Percentiles rank a stretch among this genome's conserved stretches.
Evolutionary conservation across 2,329 filamentous ascomycete species (phyloP).

Genomic region (Fusarium longipes): DNA sequence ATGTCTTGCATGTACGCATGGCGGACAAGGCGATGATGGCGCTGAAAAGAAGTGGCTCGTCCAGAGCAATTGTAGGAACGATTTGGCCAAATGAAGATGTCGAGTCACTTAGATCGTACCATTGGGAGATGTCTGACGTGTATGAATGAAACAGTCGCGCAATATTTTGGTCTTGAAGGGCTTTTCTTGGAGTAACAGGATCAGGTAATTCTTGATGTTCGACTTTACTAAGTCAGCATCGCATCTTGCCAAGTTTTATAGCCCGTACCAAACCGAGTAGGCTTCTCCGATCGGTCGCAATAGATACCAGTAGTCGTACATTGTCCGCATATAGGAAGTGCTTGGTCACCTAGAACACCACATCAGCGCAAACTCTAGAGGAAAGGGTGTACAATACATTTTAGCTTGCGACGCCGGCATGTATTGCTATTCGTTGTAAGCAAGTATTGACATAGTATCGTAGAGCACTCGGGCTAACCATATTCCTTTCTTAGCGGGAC

Average conservation of each 20-base stretch:
- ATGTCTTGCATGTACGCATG: conserved; percentile 53
- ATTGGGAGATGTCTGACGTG: conserved; percentile 53
- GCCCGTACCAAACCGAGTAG: conserved; percentile 22
- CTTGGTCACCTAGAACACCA: conserved; percentile 47
- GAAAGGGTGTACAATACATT: conserved; percentile 41
- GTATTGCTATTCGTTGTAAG: conserved; percentile 47
- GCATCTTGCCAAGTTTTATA: neutral
- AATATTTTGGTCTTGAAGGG: conserved; percentile 48
- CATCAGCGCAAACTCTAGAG: neutral
- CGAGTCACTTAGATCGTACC: conserved; percentile 61
- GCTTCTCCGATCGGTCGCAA: conserved; percentile 49
- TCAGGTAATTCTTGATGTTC: conserved; percentile 17
- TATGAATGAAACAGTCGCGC: conserved; percentile 56
- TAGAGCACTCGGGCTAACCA: conserved; percentile 7
- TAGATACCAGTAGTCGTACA: conserved; percentile 50
- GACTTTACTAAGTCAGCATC: conserved; percentile 2
- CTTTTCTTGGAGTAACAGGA: conserved; percentile 42
- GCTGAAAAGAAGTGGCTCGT: conserved; percentile 56
- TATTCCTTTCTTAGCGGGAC: conserved; percentile 37
- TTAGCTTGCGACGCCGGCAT: conserved; percentile 53
- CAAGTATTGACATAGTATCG: fast-evolving
- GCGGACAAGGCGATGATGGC: conserved; percentile 59
- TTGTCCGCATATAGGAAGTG: conserved; percentile 49
- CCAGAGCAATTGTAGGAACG: conserved; percentile 53
- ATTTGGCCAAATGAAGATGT: conserved; percentile 49